Evolutionary conservation across 1,284 basidiomycete species (phyloP).

Genomic region (Ustilago lituana): DNA sequence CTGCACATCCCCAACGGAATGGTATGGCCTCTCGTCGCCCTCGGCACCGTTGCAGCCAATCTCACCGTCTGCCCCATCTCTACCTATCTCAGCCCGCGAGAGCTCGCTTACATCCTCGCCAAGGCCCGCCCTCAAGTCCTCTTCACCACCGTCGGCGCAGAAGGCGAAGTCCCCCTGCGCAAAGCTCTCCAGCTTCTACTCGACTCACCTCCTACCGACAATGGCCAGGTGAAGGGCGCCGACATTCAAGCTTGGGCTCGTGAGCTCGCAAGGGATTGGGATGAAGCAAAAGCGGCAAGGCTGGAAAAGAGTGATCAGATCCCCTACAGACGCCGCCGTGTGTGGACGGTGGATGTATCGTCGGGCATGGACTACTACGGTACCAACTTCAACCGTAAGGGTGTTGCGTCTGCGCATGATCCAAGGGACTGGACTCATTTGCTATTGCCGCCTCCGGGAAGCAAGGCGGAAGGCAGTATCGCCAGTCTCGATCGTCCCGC

Average conservation of each 20-base stretch:
- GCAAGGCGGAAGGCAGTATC: constrained; percentile 40
- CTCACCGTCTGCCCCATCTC: constrained; percentile 67
- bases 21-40: constrained; percentile 63
- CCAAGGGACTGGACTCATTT: constrained; percentile 56
- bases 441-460: constrained; percentile 42
- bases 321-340: constrained; percentile 26
- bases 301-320: constrained; percentile 39
- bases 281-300: constrained; percentile 28
- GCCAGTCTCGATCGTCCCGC: constrained; percentile 30
- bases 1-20: constrained; percentile 68
- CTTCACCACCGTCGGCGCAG: constrained; percentile 60
- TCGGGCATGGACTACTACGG: constrained; percentile 53
- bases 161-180: constrained; percentile 54
- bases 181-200: constrained; percentile 49
- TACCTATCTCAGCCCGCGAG: constrained; percentile 65
- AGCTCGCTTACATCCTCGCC: constrained; percentile 67
- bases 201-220: constrained; percentile 38
- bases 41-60: constrained; percentile 60
- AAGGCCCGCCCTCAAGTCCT: constrained; percentile 66
- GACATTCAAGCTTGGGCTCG: constrained; percentile 40
- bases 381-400: constrained; percentile 25
- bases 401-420: constrained; percentile 42
- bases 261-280: constrained; percentile 49
- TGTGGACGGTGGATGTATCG: constrained; percentile 50
- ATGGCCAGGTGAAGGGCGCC: constrained; percentile 22